A percentile compares a stretch with the other conserved stretches of the same genome.
These are phyloP conservation scores for Cladophialophora carrionii DNA, from an alignment of 2,329 filamentous ascomycete genomes.

Conservation along the genomic window DNA sequence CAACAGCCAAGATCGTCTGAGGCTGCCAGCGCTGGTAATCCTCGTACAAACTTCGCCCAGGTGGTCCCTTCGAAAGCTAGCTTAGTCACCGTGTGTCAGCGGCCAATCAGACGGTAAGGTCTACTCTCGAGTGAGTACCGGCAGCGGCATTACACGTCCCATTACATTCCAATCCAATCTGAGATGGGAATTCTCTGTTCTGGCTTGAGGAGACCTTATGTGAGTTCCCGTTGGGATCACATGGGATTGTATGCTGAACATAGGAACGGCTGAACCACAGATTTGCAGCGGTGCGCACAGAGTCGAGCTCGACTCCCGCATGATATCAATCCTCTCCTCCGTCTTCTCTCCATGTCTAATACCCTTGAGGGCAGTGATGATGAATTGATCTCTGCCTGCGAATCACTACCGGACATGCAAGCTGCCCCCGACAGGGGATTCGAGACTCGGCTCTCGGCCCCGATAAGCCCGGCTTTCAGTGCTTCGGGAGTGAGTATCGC, in stretches of 20 bases:
- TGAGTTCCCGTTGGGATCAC: background rate
- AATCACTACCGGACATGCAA: background rate
- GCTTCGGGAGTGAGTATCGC: background rate
- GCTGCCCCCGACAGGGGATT: too few species aligned
- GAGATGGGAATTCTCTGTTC: background rate
- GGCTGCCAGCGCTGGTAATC: too few species aligned
- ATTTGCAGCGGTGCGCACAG: background rate
- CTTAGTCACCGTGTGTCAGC: conserved; percentile 21
- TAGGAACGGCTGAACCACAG: background rate
- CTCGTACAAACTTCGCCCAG: too few species aligned
- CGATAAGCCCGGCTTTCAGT: background rate
- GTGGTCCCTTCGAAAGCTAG: conserved; percentile 4
- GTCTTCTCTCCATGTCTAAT: background rate
- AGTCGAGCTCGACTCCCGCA: background rate
- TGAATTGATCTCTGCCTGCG: background rate
- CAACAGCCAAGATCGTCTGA: background rate
- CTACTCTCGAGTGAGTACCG: background rate
- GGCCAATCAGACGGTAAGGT: conserved; percentile 5
- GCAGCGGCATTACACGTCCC: background rate
- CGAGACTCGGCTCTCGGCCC: background rate
- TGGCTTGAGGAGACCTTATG: background rate
- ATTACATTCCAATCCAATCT: background rate
- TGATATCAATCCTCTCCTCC: background rate
- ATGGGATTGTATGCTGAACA: background rate
- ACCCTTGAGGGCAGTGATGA: background rate